Evolutionary conservation across 208 protist genomes (phyloP), one percentile per base, ranked within the genome.

Genomic region (Wallacemonas sp.): DNA sequence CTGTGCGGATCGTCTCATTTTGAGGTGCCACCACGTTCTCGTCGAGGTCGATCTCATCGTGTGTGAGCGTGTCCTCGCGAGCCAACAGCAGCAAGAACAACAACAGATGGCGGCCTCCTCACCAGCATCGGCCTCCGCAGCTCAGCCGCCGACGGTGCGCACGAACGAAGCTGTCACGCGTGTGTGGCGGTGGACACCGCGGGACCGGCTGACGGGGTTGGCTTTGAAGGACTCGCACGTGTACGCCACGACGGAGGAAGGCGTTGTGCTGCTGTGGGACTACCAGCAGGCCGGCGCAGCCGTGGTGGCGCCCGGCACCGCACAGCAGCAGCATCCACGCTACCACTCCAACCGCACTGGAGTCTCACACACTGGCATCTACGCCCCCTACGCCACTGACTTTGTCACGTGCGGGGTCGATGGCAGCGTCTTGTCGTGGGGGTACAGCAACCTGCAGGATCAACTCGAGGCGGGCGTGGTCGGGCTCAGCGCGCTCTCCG

Each of bases 211-310:
- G n/a, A 85, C 82, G 9, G 47, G 75, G 17, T 69, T 73, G 66
- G 62, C 66, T 24, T 47, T 82, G 51, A 79, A 76, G 59, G 86
- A 92, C 49, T 66, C 81, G 28, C n/a, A 62, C 33, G 68, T 92
- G 30, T 78, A 72, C 49, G 81, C 77, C 0, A 83, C 70, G 1
- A 89, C 80, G n/a, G 80, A 86, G 63, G 70, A 79, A 1, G 86
- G 86, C n/a, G 62, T 70, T 36, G 67, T 89, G 26, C 62, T 92
- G 0, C 33, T 86, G 26, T 89, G 86, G 86, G 86, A 91, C 74
- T 64, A 82, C 3, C 76, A 80, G 5, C 41, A 54, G 17, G 38
- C 55, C 44, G 65, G 64, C 1, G 38, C 53, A n/a, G 51, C 41
- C 2, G 79, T 54, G 2, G 62, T 55, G 8, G 26, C 44, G 51